Base-by-base conservation (phyloP, 2,329 filamentous ascomycete genomes). In the Cyphellophora europaea region DNA sequence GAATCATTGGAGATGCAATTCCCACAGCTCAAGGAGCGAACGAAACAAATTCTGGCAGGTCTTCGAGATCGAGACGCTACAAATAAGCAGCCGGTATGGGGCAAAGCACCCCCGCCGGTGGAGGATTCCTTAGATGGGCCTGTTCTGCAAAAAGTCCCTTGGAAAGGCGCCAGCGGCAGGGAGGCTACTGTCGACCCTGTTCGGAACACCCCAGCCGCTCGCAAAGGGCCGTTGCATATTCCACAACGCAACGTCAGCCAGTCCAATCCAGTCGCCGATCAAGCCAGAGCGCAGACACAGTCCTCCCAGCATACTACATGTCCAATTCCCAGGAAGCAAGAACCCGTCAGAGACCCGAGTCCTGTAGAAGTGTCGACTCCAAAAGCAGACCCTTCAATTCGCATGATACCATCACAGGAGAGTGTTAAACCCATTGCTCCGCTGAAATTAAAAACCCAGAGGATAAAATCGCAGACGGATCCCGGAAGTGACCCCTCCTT, bases 161-260 rank as follows among this genome's bases (percentile, higher is more conserved):
- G 82, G 82, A 79, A 77, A 49, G 82, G 82, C 12, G 75, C 77
- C 23, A 85, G 77, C 53, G 82, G 82, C 17, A 73, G 82, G 44
- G 69, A 69, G 27, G 65, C 72, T 21, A 66, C 84, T 37, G 70
- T 82, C 19, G 68, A 70, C 29, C 77, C 80, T 3, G 69, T 84
- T 23, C 69, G 65, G 50, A 79, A 84, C 51, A 72, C 74, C 21
- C 62, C 61, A 27, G 60, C 65, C 39, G 70, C 71, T 11, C 62
- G 61, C 44, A 40, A 34, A 35, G 46, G 35, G 29, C 47, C 44
- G 33, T 34, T 46, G 46, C 49, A 41, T 50, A 46, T 53, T 51
- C 45, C 37, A 43, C 27, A 45, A 49, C 36, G 45, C 36, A 41
- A 30, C 17, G 28, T 32, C 12, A 14, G 33, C 32, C 47, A 31